These are phyloP conservation scores for Clonostachys rosea DNA, from an alignment of 2,329 filamentous ascomycete genomes.

Conservation along the genomic window DNA sequence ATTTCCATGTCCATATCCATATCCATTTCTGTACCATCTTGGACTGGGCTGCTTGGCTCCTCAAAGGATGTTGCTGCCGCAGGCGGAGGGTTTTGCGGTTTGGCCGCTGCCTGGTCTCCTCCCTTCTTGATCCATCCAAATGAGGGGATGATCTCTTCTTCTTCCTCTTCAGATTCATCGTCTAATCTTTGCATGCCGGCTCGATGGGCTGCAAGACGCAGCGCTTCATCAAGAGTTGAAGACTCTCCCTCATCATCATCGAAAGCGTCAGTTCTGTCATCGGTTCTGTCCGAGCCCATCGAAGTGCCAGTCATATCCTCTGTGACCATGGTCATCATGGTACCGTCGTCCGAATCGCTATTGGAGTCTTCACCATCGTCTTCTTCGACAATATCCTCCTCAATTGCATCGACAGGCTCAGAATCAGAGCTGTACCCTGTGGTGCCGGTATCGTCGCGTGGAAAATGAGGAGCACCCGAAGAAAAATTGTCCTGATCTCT, in stretches of 20 bases:
- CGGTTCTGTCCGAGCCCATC: constrained; percentile 52
- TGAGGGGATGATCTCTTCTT: constrained; percentile 69
- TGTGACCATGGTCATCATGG: constrained; percentile 77
- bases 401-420: constrained; percentile 50
- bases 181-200: constrained; percentile 70
- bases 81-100: background rate
- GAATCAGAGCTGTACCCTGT: constrained; percentile 72
- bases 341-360: constrained; percentile 64
- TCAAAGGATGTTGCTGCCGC: background rate
- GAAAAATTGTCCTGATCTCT: constrained; percentile 50
- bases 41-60: background rate
- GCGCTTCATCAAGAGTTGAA: constrained; percentile 69
- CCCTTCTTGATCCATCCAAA: constrained; percentile 69
- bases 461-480: constrained; percentile 36
- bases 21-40: constrained; percentile 15
- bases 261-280: constrained; percentile 54
- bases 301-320: constrained; percentile 73
- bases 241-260: constrained; percentile 49
- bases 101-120: background rate
- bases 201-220: constrained; percentile 68
- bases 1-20: constrained; percentile 36
- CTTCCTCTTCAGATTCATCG: constrained; percentile 44
- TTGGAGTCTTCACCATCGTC: constrained; percentile 32
- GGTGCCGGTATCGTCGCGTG: constrained; percentile 66
- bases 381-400: constrained; percentile 30